Conservation (phyloP, 768 basidiomycete species). For the Kwoniella shandongensis region DNA sequence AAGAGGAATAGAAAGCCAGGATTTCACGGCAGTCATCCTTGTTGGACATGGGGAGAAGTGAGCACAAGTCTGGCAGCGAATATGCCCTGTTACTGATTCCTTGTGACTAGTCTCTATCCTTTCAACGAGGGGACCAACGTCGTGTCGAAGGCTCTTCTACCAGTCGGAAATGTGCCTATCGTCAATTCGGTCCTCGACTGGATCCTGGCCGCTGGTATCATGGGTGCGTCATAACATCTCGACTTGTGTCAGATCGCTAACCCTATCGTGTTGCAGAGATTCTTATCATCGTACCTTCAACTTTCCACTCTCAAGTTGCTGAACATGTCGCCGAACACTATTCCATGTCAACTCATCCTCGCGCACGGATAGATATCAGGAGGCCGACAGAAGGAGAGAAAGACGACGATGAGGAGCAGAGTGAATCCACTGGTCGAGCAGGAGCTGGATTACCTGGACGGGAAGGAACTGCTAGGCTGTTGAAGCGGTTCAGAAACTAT, state of each 20-base stretch:
- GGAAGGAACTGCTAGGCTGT: constrained; percentile 55
- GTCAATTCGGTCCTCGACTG: constrained; percentile 79
- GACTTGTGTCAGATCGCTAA: not conserved
- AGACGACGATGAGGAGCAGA: constrained; percentile 32
- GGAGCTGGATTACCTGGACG: constrained; percentile 4
- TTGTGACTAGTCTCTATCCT: constrained; percentile 45
- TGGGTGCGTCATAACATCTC: constrained; percentile 62
- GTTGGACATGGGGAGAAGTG: constrained; percentile 92
- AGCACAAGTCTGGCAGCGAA: constrained; percentile 38
- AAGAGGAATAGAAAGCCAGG: constrained; percentile 52
- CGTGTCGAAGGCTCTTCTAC: constrained; percentile 76
- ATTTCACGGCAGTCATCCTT: constrained; percentile 84
- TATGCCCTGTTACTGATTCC: constrained; percentile 35
- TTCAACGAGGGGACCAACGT: constrained; percentile 63
- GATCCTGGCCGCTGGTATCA: constrained; percentile 82
- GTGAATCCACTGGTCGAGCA: constrained; percentile 10
- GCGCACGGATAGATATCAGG: constrained; percentile 73
- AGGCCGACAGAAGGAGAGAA: constrained; percentile 58
- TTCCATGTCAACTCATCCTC: constrained; percentile 62
- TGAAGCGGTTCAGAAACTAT: constrained; percentile 71
- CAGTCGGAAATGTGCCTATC: constrained; percentile 83
- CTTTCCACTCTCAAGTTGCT: constrained; percentile 63
- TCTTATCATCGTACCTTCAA: constrained; percentile 72
- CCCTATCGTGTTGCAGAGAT: constrained; percentile 62
- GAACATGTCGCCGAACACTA: constrained; percentile 81